Base-by-base conservation (phyloP, 495 filamentous ascomycete genomes). In the Cenococcum geophilum region DNA sequence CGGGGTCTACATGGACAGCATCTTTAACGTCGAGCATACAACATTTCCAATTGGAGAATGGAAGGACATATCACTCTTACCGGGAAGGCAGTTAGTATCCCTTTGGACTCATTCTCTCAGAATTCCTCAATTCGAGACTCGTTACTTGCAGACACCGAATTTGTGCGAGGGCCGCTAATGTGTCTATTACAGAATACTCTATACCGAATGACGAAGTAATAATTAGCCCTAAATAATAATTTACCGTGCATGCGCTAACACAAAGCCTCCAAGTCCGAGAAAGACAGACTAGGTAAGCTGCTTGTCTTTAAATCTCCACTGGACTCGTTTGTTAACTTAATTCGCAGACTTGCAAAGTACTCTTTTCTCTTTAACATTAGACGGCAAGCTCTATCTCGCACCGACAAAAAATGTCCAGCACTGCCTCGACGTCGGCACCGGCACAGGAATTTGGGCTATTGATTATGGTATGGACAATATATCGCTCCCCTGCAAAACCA, bases 291-390 rank as follows among this genome's bases (percentile, higher is more conserved):
- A 18, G 40, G 40, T 45, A 45, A 4, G 18, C 27, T 32, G n/a
- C 6, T 45, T 45, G 11, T 45, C 40, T 18, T 45, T 14, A 16
- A 4, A 4, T 18, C 12, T 10, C 4, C 40, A 4, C 14, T 45
- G 4, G 11, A 14, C 12, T 45, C 40, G 4, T 18, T 16, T 14
- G 14, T 10, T 45, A 18, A 45, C 40, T 16, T 16, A 4, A 32
- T 23, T 52, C 49, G 9, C 14, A 52, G 85, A 88, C 71, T 81
- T 87, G 69, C 84, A 87, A 70, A 84, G 87, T 70, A 74, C 80
- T 35, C 77, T 87, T 71, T 77, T 82, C 42, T 75, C 79, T 48
- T 71, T 85, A 9, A 78, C 71, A 3, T 69, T 77, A 42, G 74
- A 76, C 35, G 78, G 78, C n/a, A 71, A 74, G 61, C 72, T 88